Base-by-base conservation (phyloP, 768 basidiomycete species). In the Serendipita sp. region DNA sequence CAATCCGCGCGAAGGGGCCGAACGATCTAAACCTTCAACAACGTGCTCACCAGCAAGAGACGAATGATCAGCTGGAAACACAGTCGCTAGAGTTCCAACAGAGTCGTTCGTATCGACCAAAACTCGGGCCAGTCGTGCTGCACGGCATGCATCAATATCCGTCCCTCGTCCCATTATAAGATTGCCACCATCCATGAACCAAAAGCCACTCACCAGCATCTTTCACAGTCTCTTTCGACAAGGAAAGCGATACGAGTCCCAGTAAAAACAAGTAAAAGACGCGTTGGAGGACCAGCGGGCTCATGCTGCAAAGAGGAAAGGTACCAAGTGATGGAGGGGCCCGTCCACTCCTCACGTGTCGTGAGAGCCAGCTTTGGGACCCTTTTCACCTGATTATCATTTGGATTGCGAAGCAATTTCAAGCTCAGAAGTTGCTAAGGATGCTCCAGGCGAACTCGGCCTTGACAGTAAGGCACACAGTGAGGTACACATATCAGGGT, bases 71-170 rank as follows among this genome's bases (percentile, higher is more conserved):
- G 69, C 63, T 4, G 81, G 79, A 68, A 76, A 81, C 8, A 77
- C 68, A 1, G 81, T 81, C 8, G 79, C 80, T 76, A 82, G 80
- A 18, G 74, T 80, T 32, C 78, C 81, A 28, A 80, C 73, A 3
- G 76, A 75, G 15, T 69, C 70, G 10, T 68, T 46, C 5, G 78
- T 79, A 64, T 77, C 75, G 15, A 81, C 73, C 5, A 81, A 73
- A 18, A 67, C 67, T 47, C 81, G 74, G 15, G 79, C 79, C 58
- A 80, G 72, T 23, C 71, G 68, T 3, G 81, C 80, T 81, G 67
- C n/a, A 54, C n/a, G 46, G 18, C 10, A n/a, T 10, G 56, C 54
- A 64, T 36, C 23, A 46, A 41, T 41, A 56, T 58, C 44, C 23
- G 23, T 23, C 23, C 23, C 23, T 23, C 23, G 23, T 23, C 23